Base-by-base conservation (phyloP, 2,329 filamentous ascomycete species). In the Balansia obtecta region DNA sequence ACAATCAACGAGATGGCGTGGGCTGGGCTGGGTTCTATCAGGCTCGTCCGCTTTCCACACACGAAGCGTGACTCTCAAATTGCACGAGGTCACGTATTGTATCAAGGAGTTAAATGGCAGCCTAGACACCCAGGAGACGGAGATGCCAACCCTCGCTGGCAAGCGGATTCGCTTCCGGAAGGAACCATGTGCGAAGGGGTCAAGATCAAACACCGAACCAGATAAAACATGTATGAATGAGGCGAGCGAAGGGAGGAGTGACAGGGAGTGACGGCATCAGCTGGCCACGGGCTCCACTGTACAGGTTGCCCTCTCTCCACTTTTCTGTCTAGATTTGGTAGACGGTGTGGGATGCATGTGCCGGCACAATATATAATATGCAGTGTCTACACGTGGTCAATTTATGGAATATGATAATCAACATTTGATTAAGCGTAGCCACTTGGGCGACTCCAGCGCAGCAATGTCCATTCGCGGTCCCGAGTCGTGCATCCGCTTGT, bases 211-310 rank as follows among this genome's bases (percentile, higher is more conserved):
- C 11, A 22, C 30, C 7, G 41, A 27, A 5, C 38, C 22, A 33
- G 15, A 27, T 4, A 27, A 27, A 6, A 27, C 27, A 6, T 27
- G 27, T 27, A 41, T 20, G 13, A 13, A 32, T 22, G 20, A 16
- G 18, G 39, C 4, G 27, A 50, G 18, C 27, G 11, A 45, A 46
- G 34, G 20, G n/a, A n/a, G n/a, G n/a, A n/a, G n/a, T n/a, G n/a
- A n/a, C n/a, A n/a, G n/a, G n/a, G 45, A 50, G 54, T 56, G 53
- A 56, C 53, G 52, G 55, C 55, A 55, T 57, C 54, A 55, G 54
- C 52, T 52, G 54, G 53, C 53, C 50, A 8, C 51, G 27, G 38
- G 39, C 46, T 48, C 46, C 46, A 48, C 46, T 34, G 33, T 6
- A 7, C 33, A 11, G 33, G 33, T 3, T 27, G 22, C 22, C 22